Percentiles rank a stretch among this genome's conserved stretches.
These are phyloP conservation scores for Knoxia roxburghii DNA, from an alignment of 257 asterid species.

Conservation along the genomic window DNA sequence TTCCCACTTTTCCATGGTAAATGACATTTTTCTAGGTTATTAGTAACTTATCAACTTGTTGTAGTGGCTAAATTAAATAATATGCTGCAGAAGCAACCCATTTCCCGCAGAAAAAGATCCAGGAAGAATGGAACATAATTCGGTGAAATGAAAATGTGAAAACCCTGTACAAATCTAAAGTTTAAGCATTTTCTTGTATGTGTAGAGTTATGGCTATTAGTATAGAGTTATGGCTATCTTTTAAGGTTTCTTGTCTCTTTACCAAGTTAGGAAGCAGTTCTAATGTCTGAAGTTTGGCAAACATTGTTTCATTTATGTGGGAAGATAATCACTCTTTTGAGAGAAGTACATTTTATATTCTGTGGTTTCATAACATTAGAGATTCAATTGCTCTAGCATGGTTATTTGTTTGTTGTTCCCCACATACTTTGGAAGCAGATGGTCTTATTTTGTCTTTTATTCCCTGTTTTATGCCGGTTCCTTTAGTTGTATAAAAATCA, in stretches of 20 bases:
- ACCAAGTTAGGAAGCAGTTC: not conserved
- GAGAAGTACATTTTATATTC: not conserved
- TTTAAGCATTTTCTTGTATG: not conserved
- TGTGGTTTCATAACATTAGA: not conserved
- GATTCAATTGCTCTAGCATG: not conserved
- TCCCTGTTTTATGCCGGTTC: not conserved
- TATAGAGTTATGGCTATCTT: not conserved
- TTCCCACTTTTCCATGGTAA: constrained; percentile 35
- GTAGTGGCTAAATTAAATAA: not conserved
- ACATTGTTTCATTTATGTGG: not conserved
- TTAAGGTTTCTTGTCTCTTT: constrained; percentile 1
- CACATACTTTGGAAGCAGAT: not conserved
- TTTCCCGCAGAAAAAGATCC: not conserved
- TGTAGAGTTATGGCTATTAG: not conserved
- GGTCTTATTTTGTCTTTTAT: not conserved
- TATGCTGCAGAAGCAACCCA: not conserved
- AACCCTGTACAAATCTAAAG: not conserved
- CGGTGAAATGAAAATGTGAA: constrained; percentile 7
- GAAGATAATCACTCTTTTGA: not conserved
- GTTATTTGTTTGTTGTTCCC: not conserved
- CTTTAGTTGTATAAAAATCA: not conserved
- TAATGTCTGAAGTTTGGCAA: not conserved
- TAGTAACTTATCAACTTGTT: not conserved
- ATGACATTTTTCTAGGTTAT: not conserved
- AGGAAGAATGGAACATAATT: not conserved